Conservation (phyloP, 768 basidiomycete genomes). For the Kwoniella mangroviensis region DNA sequence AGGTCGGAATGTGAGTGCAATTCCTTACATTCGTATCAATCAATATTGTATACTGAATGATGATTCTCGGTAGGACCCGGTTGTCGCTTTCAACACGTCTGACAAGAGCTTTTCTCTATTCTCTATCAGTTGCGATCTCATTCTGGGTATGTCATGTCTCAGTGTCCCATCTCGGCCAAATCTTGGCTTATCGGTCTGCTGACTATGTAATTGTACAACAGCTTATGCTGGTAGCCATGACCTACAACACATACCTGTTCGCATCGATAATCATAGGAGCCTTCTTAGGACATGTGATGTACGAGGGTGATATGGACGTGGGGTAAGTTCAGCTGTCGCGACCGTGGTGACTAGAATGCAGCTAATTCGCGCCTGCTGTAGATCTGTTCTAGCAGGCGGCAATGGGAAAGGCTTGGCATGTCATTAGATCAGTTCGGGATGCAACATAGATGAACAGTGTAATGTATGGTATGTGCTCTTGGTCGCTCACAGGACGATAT, state of each 20-base stretch:
- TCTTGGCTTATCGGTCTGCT: too few species aligned
- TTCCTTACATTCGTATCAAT: not conserved
- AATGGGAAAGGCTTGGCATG: constrained; percentile 75
- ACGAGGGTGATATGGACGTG: constrained; percentile 69
- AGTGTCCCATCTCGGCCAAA: not conserved
- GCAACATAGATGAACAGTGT: not conserved
- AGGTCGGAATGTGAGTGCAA: constrained; percentile 25
- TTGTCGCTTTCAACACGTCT: constrained; percentile 31
- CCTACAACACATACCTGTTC: constrained; percentile 92
- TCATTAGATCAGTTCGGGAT: constrained; percentile 61
- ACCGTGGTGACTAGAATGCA: not conserved
- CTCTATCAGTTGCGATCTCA: constrained; percentile 67
- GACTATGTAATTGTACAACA: too few species aligned
- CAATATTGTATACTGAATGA: too few species aligned
- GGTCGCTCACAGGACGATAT: not conserved
- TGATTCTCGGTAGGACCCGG: constrained; percentile 8
- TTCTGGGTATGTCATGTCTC: constrained; percentile 51
- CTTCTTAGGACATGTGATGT: constrained; percentile 79
- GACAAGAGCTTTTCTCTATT: constrained; percentile 64
- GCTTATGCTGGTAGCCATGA: constrained; percentile 92
- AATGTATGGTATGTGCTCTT: not conserved
- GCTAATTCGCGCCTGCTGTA: not conserved
- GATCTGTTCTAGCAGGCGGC: constrained; percentile 61
- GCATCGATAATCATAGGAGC: constrained; percentile 79
- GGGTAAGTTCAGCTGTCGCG: constrained; percentile 56